Percentiles rank a stretch among this genome's conserved stretches.
These are phyloP conservation scores for Dactylellina cionopaga DNA, from an alignment of 2,329 filamentous ascomycete genomes.

Conservation along the genomic window DNA sequence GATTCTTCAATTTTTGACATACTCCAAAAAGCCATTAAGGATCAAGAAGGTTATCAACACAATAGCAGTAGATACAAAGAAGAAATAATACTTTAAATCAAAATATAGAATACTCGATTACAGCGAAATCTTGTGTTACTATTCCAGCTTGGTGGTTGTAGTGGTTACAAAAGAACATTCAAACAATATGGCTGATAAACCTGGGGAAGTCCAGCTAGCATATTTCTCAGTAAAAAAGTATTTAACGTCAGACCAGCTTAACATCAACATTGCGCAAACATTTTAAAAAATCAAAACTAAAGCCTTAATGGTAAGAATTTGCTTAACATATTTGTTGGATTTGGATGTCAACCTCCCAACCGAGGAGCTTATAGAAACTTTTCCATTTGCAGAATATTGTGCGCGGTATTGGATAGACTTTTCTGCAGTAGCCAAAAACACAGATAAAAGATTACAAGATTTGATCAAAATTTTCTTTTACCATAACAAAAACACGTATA, in stretches of 20 bases:
- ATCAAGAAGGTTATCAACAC: slow-evolving; percentile 58
- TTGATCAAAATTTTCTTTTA: not conserved
- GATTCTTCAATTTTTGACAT: too few species aligned
- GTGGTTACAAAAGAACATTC: too few species aligned
- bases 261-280: not conserved
- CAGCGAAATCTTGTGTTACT: slow-evolving; percentile 55
- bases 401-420: too few species aligned
- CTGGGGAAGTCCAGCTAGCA: slow-evolving; percentile 54
- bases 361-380: too few species aligned
- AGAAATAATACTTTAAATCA: slow-evolving; percentile 55
- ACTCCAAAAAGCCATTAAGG: slow-evolving; percentile 55
- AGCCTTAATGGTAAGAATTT: slow-evolving; percentile 53
- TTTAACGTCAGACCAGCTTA: slow-evolving; percentile 55
- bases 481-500: not conserved
- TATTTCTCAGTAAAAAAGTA: slow-evolving; percentile 59
- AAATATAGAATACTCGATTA: slow-evolving; percentile 56
- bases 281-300: slow-evolving; percentile 44
- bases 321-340: slow-evolving; percentile 56
- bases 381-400: too few species aligned
- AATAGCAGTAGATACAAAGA: slow-evolving; percentile 56
- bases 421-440: slow-evolving; percentile 50
- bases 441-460: slow-evolving; percentile 15
- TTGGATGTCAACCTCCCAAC: too few species aligned
- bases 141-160: too few species aligned
- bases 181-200: too few species aligned